These are phyloP conservation scores for Thuidium tamariscinum DNA, from an alignment of 225 moss, liverwort and hornwort genomes.

Conservation along the genomic window DNA sequence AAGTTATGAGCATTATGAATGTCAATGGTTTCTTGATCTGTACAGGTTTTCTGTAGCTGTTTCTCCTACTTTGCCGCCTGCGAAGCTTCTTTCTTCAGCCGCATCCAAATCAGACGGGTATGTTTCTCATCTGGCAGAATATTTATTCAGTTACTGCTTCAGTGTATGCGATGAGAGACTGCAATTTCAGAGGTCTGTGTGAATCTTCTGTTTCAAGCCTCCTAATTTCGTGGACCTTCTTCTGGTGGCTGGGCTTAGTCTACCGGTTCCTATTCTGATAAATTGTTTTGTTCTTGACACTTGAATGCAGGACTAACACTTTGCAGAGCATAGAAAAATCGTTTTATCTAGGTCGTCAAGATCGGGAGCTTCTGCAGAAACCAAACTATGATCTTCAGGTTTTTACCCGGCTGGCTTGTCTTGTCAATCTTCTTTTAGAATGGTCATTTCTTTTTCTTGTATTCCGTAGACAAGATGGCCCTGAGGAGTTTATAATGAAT, in stretches of 20 bases:
- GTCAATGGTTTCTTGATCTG: background rate
- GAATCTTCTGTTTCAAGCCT: background rate
- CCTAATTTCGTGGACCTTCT: background rate
- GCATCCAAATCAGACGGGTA: slow-evolving; percentile 71
- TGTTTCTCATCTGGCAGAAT: background rate
- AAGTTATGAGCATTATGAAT: background rate
- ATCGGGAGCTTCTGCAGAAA: slow-evolving; percentile 45
- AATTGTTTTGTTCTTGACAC: background rate
- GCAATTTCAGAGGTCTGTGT: background rate
- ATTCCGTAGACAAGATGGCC: background rate
- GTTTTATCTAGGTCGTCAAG: slow-evolving; percentile 27
- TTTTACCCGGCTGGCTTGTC: background rate
- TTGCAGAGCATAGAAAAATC: slow-evolving; percentile 47
- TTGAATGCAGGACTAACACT: slow-evolving; percentile 27
- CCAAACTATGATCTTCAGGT: slow-evolving; percentile 50
- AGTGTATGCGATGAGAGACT: background rate
- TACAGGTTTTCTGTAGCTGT: slow-evolving; percentile 75
- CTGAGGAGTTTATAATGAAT: background rate
- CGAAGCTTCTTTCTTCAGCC: slow-evolving; percentile 44
- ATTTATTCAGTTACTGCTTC: background rate
- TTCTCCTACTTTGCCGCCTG: slow-evolving; percentile 35
- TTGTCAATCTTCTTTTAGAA: background rate
- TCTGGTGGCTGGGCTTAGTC: background rate
- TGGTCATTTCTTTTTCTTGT: background rate
- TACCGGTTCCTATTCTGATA: background rate